Base-by-base conservation (phyloP, 495 filamentous ascomycete genomes). In the Aspergillus leporis region DNA sequence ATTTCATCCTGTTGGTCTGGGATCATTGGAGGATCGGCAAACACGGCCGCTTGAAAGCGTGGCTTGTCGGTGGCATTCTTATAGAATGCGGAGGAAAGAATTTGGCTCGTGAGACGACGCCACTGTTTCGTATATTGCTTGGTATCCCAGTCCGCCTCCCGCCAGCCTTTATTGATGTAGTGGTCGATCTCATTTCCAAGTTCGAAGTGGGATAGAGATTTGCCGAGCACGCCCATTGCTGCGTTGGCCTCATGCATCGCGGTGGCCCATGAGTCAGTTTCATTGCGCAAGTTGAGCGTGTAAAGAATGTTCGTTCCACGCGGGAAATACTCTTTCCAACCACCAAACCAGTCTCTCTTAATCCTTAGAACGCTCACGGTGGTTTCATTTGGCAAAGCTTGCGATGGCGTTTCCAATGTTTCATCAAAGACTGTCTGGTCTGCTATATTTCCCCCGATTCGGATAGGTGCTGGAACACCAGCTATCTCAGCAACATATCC, bases 101-200 rank as follows among this genome's bases (percentile, higher is more conserved):
- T 41, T 30, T 58, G 56, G 32, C 38, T 14, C 25, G 56, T 58
- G 2, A 58, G 56, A 19, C 23, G 47, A 23, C 40, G 38, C 56
- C 56, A 58, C 30, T 58, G 56, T 1, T 18, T n/a, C 8, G 56
- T 58, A 21, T 58, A 58, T 21, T 51, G 6, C 7, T 32, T 40
- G 18, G 48, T 52, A 10, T 23, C 36, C 56, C 56, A 58, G 14
- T 13, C n/a, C 0, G 28, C 34, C 3, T 10, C 16, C 13, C 56
- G 47, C 56, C 56, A 58, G 32, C 48, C 48, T 32, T 58, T 58
- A 14, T 43, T 45, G 46, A 58, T 58, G 28, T 58, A 58, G 56
- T 58, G 56, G 19, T 58, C 56, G 30, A 58, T 58, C 19, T 58
- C 56, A 31, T 58, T 58, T 18, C 56, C 56, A 7, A 58, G 38